phyloP scores from a whole-genome alignment of 2,329 filamentous ascomycete species.

The Neonectria punicea region DNA sequence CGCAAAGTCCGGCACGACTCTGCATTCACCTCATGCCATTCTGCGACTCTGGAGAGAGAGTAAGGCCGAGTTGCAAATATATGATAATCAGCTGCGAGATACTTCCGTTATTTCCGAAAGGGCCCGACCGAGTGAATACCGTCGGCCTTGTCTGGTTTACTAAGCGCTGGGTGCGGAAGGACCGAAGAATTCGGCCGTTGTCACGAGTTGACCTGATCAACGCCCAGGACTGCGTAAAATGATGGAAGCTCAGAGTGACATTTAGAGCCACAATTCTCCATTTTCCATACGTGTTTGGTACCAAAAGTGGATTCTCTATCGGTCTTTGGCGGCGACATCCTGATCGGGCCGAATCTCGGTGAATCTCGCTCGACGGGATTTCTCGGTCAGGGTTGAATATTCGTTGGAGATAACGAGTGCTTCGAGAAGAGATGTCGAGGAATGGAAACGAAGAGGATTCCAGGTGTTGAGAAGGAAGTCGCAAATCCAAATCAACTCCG shows the following conservation, averaged over 20 bases:
- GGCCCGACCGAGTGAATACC: neutral
- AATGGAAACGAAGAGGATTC: neutral
- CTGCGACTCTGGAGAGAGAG: neutral
- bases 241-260: neutral
- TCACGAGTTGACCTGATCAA: neutral
- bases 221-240: neutral
- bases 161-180: neutral
- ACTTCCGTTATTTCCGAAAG: neutral
- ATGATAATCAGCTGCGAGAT: neutral
- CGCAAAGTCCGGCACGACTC: neutral
- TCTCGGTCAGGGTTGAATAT: neutral
- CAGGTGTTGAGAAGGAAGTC: neutral
- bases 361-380: slow-evolving; percentile 13
- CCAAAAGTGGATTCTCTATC: slow-evolving; percentile 14
- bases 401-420: neutral
- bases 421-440: neutral
- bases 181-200: neutral
- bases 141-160: neutral
- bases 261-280: neutral
- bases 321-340: slow-evolving; percentile 12
- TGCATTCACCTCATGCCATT: neutral
- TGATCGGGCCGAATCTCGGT: slow-evolving; percentile 32
- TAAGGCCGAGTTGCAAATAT: neutral
- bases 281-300: neutral
- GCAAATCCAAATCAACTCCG: neutral